Evolutionary conservation across 2,329 filamentous ascomycete species (phyloP).

Genomic region (Clarireedia paspali): DNA sequence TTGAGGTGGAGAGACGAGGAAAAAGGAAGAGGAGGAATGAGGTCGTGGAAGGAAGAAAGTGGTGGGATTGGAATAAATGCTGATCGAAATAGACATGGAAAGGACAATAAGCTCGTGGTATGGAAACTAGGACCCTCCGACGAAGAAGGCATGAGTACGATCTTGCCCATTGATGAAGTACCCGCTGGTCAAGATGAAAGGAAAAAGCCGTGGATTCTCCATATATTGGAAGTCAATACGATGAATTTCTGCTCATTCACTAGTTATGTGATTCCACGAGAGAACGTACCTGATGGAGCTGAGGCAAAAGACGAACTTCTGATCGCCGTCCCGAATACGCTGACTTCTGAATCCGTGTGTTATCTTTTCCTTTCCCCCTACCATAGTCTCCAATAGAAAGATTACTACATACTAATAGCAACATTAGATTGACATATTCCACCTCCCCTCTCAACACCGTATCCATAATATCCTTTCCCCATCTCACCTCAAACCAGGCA

Average conservation of each 20-base stretch:
- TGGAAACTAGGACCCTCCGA: constrained; percentile 64
- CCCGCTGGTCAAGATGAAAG: constrained; percentile 31
- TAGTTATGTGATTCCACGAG: neutral
- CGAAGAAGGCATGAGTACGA: constrained; percentile 57
- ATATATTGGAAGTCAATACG: constrained; percentile 79
- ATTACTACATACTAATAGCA: constrained; percentile 14
- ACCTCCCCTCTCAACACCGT: constrained; percentile 68
- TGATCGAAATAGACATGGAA: constrained; percentile 61
- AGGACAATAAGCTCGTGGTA: constrained; percentile 78
- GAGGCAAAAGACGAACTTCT: constrained; percentile 40
- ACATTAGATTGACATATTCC: constrained; percentile 66
- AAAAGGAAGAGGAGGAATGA: no score
- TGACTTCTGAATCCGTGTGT: constrained; percentile 62
- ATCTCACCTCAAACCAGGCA: constrained; percentile 50
- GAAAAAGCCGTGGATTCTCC: constrained; percentile 74
- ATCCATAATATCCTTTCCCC: constrained; percentile 46
- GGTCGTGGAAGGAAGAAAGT: neutral
- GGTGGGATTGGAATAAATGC: neutral
- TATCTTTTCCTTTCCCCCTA: neutral
- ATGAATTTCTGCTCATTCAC: constrained; percentile 92
- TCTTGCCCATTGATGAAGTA: constrained; percentile 61
- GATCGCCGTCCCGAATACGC: constrained; percentile 72
- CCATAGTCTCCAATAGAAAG: constrained; percentile 1
- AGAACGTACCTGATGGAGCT: neutral
- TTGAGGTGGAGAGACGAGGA: neutral